phyloP scores from a whole-genome alignment of 768 basidiomycete species.

The Termitomyces sp. region DNA sequence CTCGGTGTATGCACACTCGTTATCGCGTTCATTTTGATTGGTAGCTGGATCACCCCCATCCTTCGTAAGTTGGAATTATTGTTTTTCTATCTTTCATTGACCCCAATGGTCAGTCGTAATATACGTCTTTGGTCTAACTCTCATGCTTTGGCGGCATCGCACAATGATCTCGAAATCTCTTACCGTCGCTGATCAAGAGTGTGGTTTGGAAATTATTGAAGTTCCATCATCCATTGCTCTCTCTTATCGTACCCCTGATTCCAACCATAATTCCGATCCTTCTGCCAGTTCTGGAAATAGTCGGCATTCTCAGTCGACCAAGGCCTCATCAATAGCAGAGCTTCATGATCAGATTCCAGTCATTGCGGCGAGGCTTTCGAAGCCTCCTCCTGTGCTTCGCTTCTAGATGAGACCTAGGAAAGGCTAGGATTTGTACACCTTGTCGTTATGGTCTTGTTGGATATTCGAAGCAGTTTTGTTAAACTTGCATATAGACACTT shows the following conservation, averaged over 20 bases:
- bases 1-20: conserved; percentile 47
- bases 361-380: conserved; percentile 14
- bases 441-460: neutral
- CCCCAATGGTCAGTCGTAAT: conserved; percentile 3
- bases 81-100: neutral
- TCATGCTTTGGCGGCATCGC: conserved; percentile 13
- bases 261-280: neutral
- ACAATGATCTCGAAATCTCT: neutral
- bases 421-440: neutral
- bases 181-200: conserved; percentile 7
- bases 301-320: conserved; percentile 1
- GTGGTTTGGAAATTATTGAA: neutral
- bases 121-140: conserved; percentile 9
- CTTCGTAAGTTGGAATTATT: conserved; percentile 35
- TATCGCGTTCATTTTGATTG: conserved; percentile 43
- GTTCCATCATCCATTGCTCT: neutral
- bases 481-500: too few species aligned
- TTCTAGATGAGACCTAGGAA: conserved; percentile 6
- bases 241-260: neutral
- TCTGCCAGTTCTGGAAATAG: neutral
- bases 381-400: conserved; percentile 11
- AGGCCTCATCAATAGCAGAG: neutral
- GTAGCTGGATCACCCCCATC: conserved; percentile 51
- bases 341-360: neutral
- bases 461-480: neutral